phyloP scores from a whole-genome alignment of 371 early-diverging fungal genomes.

The Thermomucor indicae-seudaticae region DNA sequence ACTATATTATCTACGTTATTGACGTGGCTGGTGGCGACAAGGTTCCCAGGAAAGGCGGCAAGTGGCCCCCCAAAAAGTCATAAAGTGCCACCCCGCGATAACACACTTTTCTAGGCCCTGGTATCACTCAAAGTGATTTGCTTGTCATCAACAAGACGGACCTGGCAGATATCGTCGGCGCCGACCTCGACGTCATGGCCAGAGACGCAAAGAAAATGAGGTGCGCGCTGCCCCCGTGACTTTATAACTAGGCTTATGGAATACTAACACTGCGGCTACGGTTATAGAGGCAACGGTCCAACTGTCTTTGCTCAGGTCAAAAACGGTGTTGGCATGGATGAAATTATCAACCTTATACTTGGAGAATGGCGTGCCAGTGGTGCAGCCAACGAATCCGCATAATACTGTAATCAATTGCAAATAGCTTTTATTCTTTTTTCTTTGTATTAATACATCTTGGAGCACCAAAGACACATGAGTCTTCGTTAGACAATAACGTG shows the following conservation, averaged over 20 bases:
- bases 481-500: too few relatives aligned
- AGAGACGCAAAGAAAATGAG: slow-evolving; percentile 91
- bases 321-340: slow-evolving; percentile 81
- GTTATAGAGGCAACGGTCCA: slow-evolving; percentile 63
- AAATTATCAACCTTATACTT: slow-evolving; percentile 77
- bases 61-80: not conserved
- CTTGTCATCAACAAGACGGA: slow-evolving; percentile 95
- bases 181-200: slow-evolving; percentile 87
- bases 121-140: slow-evolving; percentile 92
- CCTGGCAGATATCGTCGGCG: slow-evolving; percentile 83
- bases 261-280: not conserved
- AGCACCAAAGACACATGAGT: too few relatives aligned
- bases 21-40: slow-evolving; percentile 97
- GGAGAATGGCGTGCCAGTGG: slow-evolving; percentile 69
- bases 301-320: slow-evolving; percentile 87
- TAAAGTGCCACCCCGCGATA: not conserved
- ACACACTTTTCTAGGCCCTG: slow-evolving; percentile 57
- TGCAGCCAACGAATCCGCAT: too few relatives aligned
- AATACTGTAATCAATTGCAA: too few relatives aligned
- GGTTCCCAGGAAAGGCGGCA: slow-evolving; percentile 79
- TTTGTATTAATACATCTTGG: too few relatives aligned
- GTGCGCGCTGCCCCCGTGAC: too few relatives aligned
- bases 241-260: not conserved
- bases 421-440: too few relatives aligned
- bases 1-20: slow-evolving; percentile 95